phyloP scores from a whole-genome alignment of 164 flowering plant genomes.

The Santalum album region DNA sequence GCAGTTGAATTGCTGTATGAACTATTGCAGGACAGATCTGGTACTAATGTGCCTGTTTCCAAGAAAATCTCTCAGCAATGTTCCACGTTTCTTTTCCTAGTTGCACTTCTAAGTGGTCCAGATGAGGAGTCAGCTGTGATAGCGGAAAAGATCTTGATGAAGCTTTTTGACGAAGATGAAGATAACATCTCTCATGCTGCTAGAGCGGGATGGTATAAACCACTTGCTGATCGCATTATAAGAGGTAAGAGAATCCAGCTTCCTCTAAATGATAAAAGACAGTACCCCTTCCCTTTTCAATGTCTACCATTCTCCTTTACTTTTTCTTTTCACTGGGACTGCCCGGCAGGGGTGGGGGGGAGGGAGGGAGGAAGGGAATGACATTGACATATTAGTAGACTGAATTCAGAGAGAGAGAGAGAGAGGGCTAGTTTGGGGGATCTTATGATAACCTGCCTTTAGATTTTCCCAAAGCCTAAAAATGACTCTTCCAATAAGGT shows the following conservation, averaged over 20 bases:
- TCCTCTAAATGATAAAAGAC: not conserved
- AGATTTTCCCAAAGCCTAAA: no score
- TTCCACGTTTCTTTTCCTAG: conserved; percentile 42
- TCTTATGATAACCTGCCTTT: no score
- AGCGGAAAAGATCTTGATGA: conserved; percentile 42
- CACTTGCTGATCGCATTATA: conserved; percentile 38
- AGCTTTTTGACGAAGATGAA: conserved; percentile 49
- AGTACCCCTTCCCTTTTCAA: not conserved
- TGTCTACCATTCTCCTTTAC: not conserved
- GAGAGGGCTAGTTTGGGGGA: no score
- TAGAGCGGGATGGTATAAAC: conserved; percentile 48
- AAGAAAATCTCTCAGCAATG: conserved; percentile 35
- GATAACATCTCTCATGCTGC: conserved; percentile 43
- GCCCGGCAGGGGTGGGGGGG: no score
- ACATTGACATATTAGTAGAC: no score
- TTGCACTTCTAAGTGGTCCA: conserved; percentile 33
- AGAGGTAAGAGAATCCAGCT: conserved; percentile 33
- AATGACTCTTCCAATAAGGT: no score
- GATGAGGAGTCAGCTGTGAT: conserved; percentile 38
- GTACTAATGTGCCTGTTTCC: conserved; percentile 36
- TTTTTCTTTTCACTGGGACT: no score
- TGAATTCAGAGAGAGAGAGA: no score
- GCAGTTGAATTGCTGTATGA: conserved; percentile 56
- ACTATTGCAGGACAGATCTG: conserved; percentile 46
- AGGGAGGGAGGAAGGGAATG: no score